Evolutionary conservation across 2,329 filamentous ascomycete species (phyloP).

Genomic region (Septoria linicola): DNA sequence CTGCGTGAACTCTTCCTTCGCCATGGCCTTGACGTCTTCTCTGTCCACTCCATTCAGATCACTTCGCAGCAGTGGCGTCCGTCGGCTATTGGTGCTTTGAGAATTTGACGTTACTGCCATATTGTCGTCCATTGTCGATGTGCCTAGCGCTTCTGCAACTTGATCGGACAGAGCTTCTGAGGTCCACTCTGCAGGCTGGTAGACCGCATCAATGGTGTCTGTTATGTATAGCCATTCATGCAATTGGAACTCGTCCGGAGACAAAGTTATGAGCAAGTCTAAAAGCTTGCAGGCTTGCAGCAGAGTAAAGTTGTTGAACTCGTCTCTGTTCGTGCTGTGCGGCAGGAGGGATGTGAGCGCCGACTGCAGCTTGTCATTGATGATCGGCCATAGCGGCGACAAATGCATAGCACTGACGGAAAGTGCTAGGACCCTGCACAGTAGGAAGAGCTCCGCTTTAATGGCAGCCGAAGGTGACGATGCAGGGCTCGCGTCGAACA

Average conservation of each 20-base stretch:
- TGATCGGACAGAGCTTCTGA: conserved; percentile 80
- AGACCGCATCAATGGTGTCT: conserved; percentile 94
- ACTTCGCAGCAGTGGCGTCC: conserved; percentile 46
- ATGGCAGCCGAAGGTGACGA: conserved; percentile 91
- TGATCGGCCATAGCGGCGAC: conserved; percentile 81
- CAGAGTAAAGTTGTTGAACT: conserved; percentile 72
- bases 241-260: conserved; percentile 96
- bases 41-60: conserved; percentile 59
- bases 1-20: conserved; percentile 64
- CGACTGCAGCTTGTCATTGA: conserved; percentile 81
- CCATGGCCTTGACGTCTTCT: conserved; percentile 53
- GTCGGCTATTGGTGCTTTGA: conserved; percentile 6
- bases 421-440: conserved; percentile 77
- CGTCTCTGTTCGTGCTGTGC: conserved; percentile 65
- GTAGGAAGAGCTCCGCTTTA: conserved; percentile 83
- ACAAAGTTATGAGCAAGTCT: conserved; percentile 79
- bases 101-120: neutral
- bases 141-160: conserved; percentile 71
- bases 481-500: conserved; percentile 76
- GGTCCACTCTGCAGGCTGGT: conserved; percentile 68
- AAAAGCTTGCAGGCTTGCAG: conserved; percentile 93
- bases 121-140: conserved; percentile 34
- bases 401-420: conserved; percentile 77
- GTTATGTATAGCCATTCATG: conserved; percentile 97
- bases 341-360: conserved; percentile 73